phyloP scores from a whole-genome alignment of 2,329 filamentous ascomycete species.

The Byssothecium circinans region DNA sequence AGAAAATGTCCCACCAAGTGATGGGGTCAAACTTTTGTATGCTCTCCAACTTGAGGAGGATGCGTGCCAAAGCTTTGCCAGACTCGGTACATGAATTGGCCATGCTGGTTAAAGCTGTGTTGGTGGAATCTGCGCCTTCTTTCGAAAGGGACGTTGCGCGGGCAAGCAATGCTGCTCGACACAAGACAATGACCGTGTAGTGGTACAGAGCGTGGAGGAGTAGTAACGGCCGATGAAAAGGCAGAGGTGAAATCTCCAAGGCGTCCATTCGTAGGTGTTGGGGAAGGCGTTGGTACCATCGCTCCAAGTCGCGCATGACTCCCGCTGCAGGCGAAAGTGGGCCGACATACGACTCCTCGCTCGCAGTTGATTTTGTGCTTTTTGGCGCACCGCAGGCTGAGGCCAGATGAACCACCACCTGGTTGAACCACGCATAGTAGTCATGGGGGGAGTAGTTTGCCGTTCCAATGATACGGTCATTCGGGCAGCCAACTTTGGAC shows the following conservation, averaged over 20 bases:
- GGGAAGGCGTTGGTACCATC: slow-evolving; percentile 46
- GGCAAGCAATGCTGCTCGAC: slow-evolving; percentile 44
- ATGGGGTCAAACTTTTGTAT: slow-evolving; percentile 45
- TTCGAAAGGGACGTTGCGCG: slow-evolving; percentile 37
- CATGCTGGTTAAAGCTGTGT: slow-evolving; percentile 34
- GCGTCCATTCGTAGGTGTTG: slow-evolving; percentile 41
- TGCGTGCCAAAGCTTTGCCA: slow-evolving; percentile 36
- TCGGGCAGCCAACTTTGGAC: slow-evolving; percentile 39
- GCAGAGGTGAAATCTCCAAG: slow-evolving; percentile 34
- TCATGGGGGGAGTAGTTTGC: slow-evolving; percentile 38
- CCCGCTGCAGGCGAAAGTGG: slow-evolving; percentile 43
- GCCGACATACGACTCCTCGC: slow-evolving; percentile 43
- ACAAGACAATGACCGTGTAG: slow-evolving; percentile 45
- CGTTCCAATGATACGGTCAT: slow-evolving; percentile 41
- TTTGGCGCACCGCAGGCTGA: slow-evolving; percentile 45
- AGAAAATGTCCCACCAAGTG: slow-evolving; percentile 48
- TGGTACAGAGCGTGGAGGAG: slow-evolving; percentile 47
- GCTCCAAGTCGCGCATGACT: slow-evolving; percentile 43
- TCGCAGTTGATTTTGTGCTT: slow-evolving; percentile 27
- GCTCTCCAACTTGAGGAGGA: slow-evolving; percentile 42
- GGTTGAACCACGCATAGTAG: slow-evolving; percentile 44
- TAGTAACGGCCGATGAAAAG: slow-evolving; percentile 43
- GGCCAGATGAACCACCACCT: slow-evolving; percentile 41
- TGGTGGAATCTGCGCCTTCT: slow-evolving; percentile 28
- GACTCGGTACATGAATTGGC: slow-evolving; percentile 44